Conservation (phyloP, 2,329 filamentous ascomycete species). For the Phoma sp. region DNA sequence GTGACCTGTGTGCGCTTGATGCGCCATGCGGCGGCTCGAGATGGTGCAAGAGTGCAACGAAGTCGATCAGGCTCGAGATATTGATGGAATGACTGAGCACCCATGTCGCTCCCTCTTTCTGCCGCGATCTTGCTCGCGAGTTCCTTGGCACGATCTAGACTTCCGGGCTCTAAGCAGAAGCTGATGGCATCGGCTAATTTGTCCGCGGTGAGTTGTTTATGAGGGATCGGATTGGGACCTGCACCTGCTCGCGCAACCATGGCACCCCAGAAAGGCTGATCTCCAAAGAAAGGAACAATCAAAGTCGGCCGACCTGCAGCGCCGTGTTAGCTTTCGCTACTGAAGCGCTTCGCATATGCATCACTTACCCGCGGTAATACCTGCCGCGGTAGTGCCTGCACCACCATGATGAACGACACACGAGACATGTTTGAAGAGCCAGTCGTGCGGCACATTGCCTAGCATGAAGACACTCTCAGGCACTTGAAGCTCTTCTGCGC, state of each 20-base stretch:
- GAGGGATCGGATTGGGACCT: constrained; percentile 58
- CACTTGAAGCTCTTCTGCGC: constrained; percentile 63
- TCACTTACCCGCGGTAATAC: constrained; percentile 43
- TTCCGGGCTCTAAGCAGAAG: constrained; percentile 49
- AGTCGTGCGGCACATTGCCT: constrained; percentile 67
- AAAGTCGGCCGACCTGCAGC: constrained; percentile 52
- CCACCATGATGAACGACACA: constrained; percentile 85
- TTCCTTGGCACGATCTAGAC: constrained; percentile 19
- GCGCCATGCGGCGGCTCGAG: constrained; percentile 32
- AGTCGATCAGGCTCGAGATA: constrained; percentile 33
- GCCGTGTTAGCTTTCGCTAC: too few species aligned
- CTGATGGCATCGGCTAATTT: constrained; percentile 56
- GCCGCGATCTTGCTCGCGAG: constrained; percentile 32
- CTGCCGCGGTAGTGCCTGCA: constrained; percentile 64
- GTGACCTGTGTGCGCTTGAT: constrained; percentile 29
- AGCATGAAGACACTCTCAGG: constrained; percentile 76
- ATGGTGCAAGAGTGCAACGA: constrained; percentile 30
- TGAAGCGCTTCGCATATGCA: too few species aligned
- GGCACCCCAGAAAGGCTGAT: constrained; percentile 55
- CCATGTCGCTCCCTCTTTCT: constrained; percentile 35
- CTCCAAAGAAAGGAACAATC: constrained; percentile 65
- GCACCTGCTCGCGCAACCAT: constrained; percentile 52
- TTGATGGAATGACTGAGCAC: constrained; percentile 33
- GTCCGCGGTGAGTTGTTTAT: constrained; percentile 52
- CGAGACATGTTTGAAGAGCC: constrained; percentile 80